A percentile compares a stretch with the other conserved stretches of the same genome.
Conservation (phyloP, 2,329 filamentous ascomycete species). For the Fusarium verrucosum region DNA sequence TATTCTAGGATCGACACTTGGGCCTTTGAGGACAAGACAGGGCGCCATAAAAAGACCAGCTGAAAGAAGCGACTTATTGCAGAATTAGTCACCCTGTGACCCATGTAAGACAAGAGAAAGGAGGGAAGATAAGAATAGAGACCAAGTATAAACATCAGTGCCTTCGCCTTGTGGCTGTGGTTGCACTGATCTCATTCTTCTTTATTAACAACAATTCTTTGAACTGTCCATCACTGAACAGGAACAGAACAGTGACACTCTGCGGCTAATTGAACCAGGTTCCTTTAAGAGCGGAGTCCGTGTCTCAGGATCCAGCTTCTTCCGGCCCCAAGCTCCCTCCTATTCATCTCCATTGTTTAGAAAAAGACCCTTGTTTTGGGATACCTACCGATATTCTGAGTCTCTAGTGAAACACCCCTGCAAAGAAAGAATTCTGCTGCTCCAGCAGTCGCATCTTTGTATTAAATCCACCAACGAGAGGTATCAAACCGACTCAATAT, state of each 20-base stretch:
- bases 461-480: conserved; percentile 38
- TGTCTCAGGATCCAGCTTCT: conserved; percentile 35
- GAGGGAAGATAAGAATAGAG: neutral
- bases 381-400: conserved; percentile 2
- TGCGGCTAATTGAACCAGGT: conserved; percentile 13
- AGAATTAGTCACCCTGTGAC: neutral
- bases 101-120: neutral
- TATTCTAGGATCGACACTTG: conserved; percentile 34
- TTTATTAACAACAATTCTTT: conserved; percentile 1
- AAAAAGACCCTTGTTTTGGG: conserved; percentile 14
- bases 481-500: conserved; percentile 13
- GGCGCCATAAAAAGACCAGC: conserved; percentile 28
- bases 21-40: conserved; percentile 30
- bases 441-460: conserved; percentile 25
- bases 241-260: neutral
- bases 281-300: conserved; percentile 20
- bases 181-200: conserved; percentile 10
- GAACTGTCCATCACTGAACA: too few species aligned
- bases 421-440: conserved; percentile 32
- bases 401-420: conserved; percentile 22
- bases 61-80: neutral
- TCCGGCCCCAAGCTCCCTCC: conserved; percentile 7
- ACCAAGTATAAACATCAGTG: conserved; percentile 20
- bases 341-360: conserved; percentile 18
- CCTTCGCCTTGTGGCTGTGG: conserved; percentile 12